A percentile compares a stretch with the other conserved stretches of the same genome.
phyloP scores from a whole-genome alignment of 2,329 filamentous ascomycete species.

The Teratosphaeria zuluensis region DNA sequence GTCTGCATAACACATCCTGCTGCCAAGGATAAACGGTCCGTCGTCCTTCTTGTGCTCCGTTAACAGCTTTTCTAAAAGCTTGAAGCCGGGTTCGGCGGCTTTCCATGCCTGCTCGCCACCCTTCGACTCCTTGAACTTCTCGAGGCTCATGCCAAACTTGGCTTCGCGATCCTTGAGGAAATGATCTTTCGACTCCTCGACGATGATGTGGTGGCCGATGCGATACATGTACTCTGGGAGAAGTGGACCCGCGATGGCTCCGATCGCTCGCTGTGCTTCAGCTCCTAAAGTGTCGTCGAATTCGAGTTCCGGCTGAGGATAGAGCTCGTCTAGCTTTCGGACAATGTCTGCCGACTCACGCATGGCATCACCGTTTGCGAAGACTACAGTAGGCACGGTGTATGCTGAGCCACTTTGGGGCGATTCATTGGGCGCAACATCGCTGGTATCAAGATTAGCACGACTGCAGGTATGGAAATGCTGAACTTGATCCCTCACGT shows the following conservation, averaged over 20 bases:
- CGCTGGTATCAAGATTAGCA: neutral
- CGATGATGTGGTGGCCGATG: constrained; percentile 10
- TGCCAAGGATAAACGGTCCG: constrained; percentile 17
- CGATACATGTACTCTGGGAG: constrained; percentile 12
- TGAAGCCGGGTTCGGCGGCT: constrained; percentile 10
- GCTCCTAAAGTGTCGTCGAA: constrained; percentile 10
- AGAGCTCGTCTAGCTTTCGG: constrained; percentile 8
- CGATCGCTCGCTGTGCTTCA: constrained; percentile 3
- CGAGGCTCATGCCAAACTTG: constrained; percentile 11
- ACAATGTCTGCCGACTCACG: constrained; percentile 17
- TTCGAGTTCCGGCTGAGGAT: constrained; percentile 11
- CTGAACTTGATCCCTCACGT: neutral
- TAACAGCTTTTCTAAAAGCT: constrained; percentile 9
- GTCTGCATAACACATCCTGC: constrained; percentile 16
- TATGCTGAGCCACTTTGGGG: constrained; percentile 5
- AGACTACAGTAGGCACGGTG: constrained; percentile 10
- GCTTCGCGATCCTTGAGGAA: constrained; percentile 9
- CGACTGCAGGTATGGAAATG: neutral
- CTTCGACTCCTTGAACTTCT: constrained; percentile 20
- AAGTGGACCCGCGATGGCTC: constrained; percentile 13
- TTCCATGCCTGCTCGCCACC: constrained; percentile 21
- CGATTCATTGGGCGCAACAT: neutral
- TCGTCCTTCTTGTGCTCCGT: constrained; percentile 13
- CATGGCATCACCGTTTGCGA: constrained; percentile 9
- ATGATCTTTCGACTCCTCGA: constrained; percentile 18